These are phyloP conservation scores for Eucalyptus cloeziana DNA, from an alignment of 345 rosid genomes.

Conservation along the genomic window DNA sequence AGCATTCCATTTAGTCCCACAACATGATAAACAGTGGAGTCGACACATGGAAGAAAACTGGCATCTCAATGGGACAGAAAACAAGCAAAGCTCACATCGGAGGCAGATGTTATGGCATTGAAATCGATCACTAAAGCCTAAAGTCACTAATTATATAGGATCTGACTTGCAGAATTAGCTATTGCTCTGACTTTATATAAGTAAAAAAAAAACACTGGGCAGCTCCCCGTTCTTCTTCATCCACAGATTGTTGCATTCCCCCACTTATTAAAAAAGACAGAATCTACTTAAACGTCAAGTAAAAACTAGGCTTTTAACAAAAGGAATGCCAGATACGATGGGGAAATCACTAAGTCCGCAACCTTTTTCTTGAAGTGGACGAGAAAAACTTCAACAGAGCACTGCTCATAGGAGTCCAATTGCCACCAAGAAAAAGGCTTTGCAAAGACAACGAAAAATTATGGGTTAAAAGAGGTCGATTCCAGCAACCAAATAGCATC, in stretches of 20 bases:
- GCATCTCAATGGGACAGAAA: neutral
- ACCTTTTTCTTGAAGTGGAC: neutral
- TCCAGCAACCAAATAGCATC: neutral
- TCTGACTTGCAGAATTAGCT: neutral
- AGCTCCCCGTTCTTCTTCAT: neutral
- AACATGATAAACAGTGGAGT: neutral
- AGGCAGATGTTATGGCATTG: neutral
- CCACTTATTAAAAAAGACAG: neutral
- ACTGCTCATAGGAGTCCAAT: neutral
- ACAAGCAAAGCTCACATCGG: neutral
- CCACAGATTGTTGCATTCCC: neutral
- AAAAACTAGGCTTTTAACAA: neutral
- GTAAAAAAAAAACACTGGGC: neutral
- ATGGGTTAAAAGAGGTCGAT: neutral
- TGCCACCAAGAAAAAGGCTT: neutral
- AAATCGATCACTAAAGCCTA: neutral
- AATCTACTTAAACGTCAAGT: neutral
- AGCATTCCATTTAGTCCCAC: neutral
- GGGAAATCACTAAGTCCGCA: neutral
- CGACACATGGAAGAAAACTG: neutral
- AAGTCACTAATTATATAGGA: neutral
- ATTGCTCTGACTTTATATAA: neutral
- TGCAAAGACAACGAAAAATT: neutral
- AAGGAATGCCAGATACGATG: neutral
- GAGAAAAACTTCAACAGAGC: neutral